Conservation (phyloP, 1,139 yeast genomes). For the Kodamaea derodonti region DNA sequence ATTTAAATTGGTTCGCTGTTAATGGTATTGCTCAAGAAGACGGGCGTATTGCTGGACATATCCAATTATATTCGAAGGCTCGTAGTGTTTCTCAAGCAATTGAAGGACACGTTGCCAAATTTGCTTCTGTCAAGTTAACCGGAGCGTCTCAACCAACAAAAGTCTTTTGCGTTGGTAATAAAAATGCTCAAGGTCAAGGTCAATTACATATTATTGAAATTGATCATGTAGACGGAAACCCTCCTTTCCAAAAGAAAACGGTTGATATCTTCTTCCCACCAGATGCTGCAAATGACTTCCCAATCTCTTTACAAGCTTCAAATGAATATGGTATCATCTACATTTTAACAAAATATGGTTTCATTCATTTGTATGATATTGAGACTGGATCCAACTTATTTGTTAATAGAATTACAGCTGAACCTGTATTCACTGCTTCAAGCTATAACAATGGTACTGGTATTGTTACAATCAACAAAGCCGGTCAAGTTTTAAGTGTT, state of each 20-base stretch:
- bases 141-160: constrained; percentile 78
- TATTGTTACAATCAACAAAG: constrained; percentile 87
- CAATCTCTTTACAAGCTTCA: constrained; percentile 86
- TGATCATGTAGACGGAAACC: constrained; percentile 85
- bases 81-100: constrained; percentile 94
- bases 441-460: constrained; percentile 73
- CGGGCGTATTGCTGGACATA: constrained; percentile 94
- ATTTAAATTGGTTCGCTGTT: constrained; percentile 88
- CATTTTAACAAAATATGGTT: constrained; percentile 91
- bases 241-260: constrained; percentile 83
- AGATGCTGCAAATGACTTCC: constrained; percentile 95
- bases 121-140: constrained; percentile 70
- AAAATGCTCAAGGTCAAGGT: constrained; percentile 81
- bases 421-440: constrained; percentile 90
- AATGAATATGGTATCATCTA: constrained; percentile 83
- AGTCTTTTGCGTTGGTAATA: constrained; percentile 86
- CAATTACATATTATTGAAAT: constrained; percentile 91
- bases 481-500: constrained; percentile 93
- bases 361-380: constrained; percentile 91
- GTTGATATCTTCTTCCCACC: constrained; percentile 96
- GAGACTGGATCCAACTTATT: constrained; percentile 91
- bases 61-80: constrained; percentile 83
- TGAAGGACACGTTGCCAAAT: constrained; percentile 95
- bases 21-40: constrained; percentile 95
- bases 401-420: constrained; percentile 95